Conservation (phyloP, 805 yeast species). For the Cyberlindnera maritima region DNA sequence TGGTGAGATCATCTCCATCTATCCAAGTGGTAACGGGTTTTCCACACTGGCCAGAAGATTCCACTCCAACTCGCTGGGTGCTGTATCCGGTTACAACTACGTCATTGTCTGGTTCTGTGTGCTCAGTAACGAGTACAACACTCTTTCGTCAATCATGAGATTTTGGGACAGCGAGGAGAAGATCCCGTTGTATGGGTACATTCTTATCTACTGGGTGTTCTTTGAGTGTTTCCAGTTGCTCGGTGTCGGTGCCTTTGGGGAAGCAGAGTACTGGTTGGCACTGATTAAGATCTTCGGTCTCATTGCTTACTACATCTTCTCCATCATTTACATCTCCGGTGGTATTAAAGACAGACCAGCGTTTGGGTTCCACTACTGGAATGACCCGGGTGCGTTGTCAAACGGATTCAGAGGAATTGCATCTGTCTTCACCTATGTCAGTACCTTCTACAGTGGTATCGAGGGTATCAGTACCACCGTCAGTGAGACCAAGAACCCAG, state of each 20-base stretch:
- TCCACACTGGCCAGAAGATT: constrained; percentile 50
- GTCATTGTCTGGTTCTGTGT: constrained; percentile 59
- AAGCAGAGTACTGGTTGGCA: constrained; percentile 54
- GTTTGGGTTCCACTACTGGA: constrained; percentile 31
- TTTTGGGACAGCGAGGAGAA: constrained; percentile 46
- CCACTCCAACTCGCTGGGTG: constrained; percentile 54
- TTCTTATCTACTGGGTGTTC: constrained; percentile 50
- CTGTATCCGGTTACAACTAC: constrained; percentile 52
- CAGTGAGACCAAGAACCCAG: constrained; percentile 69
- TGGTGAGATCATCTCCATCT: constrained; percentile 54
- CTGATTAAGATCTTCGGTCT: constrained; percentile 47
- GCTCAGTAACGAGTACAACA: constrained; percentile 54
- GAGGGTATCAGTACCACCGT: constrained; percentile 74
- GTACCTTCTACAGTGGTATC: constrained; percentile 76
- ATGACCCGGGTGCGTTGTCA: constrained; percentile 34
- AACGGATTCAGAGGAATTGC: constrained; percentile 55
- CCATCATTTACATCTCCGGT: constrained; percentile 44
- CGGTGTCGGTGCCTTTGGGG: constrained; percentile 55
- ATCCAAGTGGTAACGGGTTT: constrained; percentile 48
- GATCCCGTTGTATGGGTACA: constrained; percentile 54
- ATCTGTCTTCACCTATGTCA: constrained; percentile 62
- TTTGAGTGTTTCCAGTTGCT: constrained; percentile 49
- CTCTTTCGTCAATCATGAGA: constrained; percentile 45
- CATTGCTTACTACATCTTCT: constrained; percentile 48
- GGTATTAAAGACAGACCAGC: constrained; percentile 35